Conservation (phyloP, 2,329 filamentous ascomycete genomes). For the Allantophomopsis cytisporea region DNA sequence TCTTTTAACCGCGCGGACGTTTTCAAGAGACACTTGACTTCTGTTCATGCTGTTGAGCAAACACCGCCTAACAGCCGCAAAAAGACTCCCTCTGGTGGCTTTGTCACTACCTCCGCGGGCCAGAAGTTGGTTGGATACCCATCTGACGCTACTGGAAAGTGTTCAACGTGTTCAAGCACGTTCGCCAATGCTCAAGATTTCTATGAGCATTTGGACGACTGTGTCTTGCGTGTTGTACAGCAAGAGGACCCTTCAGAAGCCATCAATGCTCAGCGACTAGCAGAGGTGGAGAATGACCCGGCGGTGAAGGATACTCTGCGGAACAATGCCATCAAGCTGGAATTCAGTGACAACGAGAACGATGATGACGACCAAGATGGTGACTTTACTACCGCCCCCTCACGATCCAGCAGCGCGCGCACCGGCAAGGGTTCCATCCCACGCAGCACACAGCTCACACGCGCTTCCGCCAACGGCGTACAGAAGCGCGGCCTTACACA, state of each 20-base stretch:
- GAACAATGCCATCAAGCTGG: constrained; percentile 34
- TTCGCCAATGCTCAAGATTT: constrained; percentile 89
- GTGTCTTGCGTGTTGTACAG: constrained; percentile 57
- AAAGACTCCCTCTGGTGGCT: constrained; percentile 30
- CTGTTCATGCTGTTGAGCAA: constrained; percentile 89
- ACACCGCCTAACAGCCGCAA: constrained; percentile 82
- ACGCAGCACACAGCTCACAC: constrained; percentile 18
- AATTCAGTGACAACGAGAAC: constrained; percentile 36
- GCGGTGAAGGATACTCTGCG: constrained; percentile 48
- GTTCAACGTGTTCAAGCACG: constrained; percentile 77
- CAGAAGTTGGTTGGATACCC: constrained; percentile 54
- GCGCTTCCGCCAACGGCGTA: constrained; percentile 24
- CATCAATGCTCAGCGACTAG: constrained; percentile 53
- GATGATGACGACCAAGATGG: constrained; percentile 41
- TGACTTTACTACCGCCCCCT: constrained; percentile 31
- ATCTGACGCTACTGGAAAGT: constrained; percentile 70
- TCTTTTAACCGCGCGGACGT: constrained; percentile 94
- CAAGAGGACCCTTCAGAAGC: constrained; percentile 58
- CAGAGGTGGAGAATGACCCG: constrained; percentile 50
- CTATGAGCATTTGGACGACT: constrained; percentile 85
- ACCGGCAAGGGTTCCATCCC: constrained; percentile 16
- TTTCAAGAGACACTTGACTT: constrained; percentile 90
- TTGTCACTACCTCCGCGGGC: constrained; percentile 32
- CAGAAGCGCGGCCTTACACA: constrained; percentile 63
- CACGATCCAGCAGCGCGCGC: constrained; percentile 26